phyloP scores from a whole-genome alignment of 2,329 filamentous ascomycete species.

The Geosmithia morbida region DNA sequence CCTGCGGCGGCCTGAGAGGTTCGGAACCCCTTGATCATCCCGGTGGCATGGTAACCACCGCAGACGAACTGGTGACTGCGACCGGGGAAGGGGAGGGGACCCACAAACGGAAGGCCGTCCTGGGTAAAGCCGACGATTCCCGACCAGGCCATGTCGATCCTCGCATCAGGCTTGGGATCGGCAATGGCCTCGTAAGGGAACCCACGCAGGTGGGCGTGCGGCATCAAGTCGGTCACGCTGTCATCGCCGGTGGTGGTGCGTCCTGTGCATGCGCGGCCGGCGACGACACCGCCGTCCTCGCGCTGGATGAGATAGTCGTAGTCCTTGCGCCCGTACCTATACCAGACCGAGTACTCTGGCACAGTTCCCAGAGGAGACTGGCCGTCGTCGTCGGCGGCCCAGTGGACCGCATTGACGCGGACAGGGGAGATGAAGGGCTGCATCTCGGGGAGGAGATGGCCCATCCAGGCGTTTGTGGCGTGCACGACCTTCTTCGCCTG shows the following conservation, averaged over 20 bases:
- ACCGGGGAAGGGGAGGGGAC: conserved; percentile 3
- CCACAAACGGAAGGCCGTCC: conserved; percentile 6
- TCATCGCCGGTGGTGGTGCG: conserved; percentile 6
- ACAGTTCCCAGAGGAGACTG: not conserved
- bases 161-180: not conserved
- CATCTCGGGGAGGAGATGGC: conserved; percentile 10
- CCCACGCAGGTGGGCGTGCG: conserved; percentile 5
- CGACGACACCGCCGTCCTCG: conserved; percentile 5
- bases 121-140: conserved; percentile 8
- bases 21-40: conserved; percentile 7
- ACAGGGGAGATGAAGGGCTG: conserved; percentile 5
- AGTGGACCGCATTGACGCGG: conserved; percentile 4
- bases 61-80: conserved; percentile 6
- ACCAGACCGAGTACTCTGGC: conserved; percentile 6
- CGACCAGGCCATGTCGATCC: conserved; percentile 5
- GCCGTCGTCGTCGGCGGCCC: not conserved
- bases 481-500: conserved; percentile 8
- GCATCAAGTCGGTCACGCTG: conserved; percentile 3
- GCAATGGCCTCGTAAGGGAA: conserved; percentile 1
- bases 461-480: conserved; percentile 12
- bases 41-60: conserved; percentile 6
- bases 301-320: conserved; percentile 11
- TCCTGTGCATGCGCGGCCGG: conserved; percentile 7
- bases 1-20: conserved; percentile 1
- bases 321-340: conserved; percentile 8